Conservation (phyloP, 257 asterid species). For the Eucommia ulmoides region DNA sequence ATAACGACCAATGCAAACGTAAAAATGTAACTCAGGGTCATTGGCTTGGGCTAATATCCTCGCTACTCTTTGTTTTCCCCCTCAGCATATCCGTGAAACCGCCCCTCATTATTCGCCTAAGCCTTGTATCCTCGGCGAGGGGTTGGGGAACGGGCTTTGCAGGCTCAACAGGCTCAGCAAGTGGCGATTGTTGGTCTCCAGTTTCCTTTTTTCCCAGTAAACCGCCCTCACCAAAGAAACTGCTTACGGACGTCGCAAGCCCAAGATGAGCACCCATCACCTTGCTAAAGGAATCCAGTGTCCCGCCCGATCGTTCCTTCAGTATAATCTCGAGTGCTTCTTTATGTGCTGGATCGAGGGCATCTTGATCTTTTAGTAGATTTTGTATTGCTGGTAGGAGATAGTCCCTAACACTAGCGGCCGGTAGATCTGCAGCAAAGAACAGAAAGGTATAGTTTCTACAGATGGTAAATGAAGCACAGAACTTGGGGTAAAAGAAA, state of each 20-base stretch:
- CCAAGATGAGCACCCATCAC: conserved; percentile 97
- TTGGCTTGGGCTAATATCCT: conserved; percentile 36
- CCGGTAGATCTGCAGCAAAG: conserved; percentile 54
- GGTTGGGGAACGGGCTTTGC: conserved; percentile 27
- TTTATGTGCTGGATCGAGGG: conserved; percentile 98
- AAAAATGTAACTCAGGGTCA: no score
- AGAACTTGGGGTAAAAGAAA: background rate
- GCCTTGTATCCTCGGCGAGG: conserved; percentile 73
- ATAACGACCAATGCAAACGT: no score
- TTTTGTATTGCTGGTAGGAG: conserved; percentile 92
- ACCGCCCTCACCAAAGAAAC: conserved; percentile 85
- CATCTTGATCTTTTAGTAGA: conserved; percentile 69
- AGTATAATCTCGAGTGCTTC: conserved; percentile 92
- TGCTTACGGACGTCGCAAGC: conserved; percentile 67
- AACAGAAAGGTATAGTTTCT: conserved; percentile 7
- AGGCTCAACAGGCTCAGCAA: conserved; percentile 23
- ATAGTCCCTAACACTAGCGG: conserved; percentile 57
- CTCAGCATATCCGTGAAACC: conserved; percentile 86
- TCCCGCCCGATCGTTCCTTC: conserved; percentile 89
- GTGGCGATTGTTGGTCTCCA: conserved; percentile 28
- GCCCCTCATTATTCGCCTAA: conserved; percentile 86
- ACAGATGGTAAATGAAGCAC: background rate
- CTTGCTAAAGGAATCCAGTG: conserved; percentile 70
- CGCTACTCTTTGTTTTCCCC: conserved; percentile 51
- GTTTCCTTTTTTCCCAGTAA: conserved; percentile 63